A percentile compares a stretch with the other conserved stretches of the same genome.
These are phyloP conservation scores for Fistulinella prunicolor DNA, from an alignment of 768 basidiomycete species.

Conservation along the genomic window DNA sequence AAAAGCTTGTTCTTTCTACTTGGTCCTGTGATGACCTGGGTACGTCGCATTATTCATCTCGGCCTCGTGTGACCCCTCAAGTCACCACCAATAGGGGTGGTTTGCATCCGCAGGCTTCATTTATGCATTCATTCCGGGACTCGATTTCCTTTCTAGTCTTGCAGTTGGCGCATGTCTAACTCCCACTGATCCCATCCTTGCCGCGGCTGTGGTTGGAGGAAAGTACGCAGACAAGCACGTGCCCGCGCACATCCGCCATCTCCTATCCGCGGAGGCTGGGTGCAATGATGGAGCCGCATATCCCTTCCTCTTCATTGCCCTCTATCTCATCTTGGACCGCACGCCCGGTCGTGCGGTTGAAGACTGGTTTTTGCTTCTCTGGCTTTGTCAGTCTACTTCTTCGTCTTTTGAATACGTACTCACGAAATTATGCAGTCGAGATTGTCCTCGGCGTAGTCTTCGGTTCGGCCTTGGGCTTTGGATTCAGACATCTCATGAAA, in stretches of 20 bases:
- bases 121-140: conserved; percentile 84
- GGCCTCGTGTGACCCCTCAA: conserved; percentile 6
- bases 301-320: conserved; percentile 86
- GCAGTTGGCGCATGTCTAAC: conserved; percentile 92
- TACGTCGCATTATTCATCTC: conserved; percentile 36
- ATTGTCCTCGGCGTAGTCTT: conserved; percentile 72
- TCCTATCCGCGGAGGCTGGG: conserved; percentile 75
- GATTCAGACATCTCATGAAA: conserved; percentile 88
- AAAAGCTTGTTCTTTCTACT: conserved; percentile 82
- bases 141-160: conserved; percentile 86
- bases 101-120: conserved; percentile 90
- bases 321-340: conserved; percentile 78
- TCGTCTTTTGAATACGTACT: conserved; percentile 1
- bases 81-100: conserved; percentile 65
- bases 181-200: conserved; percentile 57
- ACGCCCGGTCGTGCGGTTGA: conserved; percentile 62
- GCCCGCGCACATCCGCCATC: conserved; percentile 69
- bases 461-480: conserved; percentile 71
- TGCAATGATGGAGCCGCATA: conserved; percentile 98
- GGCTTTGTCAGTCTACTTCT: conserved; percentile 67
- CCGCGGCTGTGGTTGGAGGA: conserved; percentile 72
- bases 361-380: conserved; percentile 86
- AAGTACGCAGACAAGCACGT: conserved; percentile 99
- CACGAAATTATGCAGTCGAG: conserved; percentile 52
- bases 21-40: conserved; percentile 81